Evolutionary conservation across 441 rosid species (phyloP).

Genomic region (Daphne laureola): DNA sequence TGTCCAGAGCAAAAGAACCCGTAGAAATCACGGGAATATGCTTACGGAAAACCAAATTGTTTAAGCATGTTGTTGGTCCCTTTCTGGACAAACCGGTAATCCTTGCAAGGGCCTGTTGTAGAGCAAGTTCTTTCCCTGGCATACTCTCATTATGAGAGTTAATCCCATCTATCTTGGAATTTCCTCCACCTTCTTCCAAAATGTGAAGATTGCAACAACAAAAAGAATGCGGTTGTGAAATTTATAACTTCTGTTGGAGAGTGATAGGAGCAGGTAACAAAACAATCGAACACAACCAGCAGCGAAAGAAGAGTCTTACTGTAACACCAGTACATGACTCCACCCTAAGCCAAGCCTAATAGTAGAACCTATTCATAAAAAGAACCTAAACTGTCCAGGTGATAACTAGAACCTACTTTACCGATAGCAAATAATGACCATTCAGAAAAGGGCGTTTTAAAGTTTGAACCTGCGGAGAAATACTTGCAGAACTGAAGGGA

Average conservation of each 20-base stretch:
- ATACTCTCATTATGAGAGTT: slow-evolving; percentile 61
- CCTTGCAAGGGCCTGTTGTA: slow-evolving; percentile 83
- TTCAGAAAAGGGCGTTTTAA: not conserved
- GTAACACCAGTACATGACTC: not conserved
- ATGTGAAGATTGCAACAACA: not conserved
- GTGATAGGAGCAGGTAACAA: too few relatives aligned
- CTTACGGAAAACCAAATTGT: slow-evolving; percentile 52
- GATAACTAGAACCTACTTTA: too few relatives aligned
- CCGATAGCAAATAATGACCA: not conserved
- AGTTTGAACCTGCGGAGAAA: slow-evolving; percentile 55
- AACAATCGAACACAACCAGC: too few relatives aligned
- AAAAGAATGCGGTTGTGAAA: too few relatives aligned
- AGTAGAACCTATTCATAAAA: too few relatives aligned
- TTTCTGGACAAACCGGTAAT: slow-evolving; percentile 72
- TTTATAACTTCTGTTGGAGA: too few relatives aligned
- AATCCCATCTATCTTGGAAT: slow-evolving; percentile 62
- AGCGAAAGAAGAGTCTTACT: not conserved
- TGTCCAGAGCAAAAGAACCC: slow-evolving; percentile 77
- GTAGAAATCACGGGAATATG: slow-evolving; percentile 76
- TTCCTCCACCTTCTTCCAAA: slow-evolving; percentile 47
- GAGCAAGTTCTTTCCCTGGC: slow-evolving; percentile 84
- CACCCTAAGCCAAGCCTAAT: not conserved
- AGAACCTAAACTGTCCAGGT: too few relatives aligned
- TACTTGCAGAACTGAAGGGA: slow-evolving; percentile 44
- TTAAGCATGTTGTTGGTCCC: slow-evolving; percentile 94